These are phyloP conservation scores for Pseudogymnoascus sp. DNA, from an alignment of 2,329 filamentous ascomycete species.

Conservation along the genomic window DNA sequence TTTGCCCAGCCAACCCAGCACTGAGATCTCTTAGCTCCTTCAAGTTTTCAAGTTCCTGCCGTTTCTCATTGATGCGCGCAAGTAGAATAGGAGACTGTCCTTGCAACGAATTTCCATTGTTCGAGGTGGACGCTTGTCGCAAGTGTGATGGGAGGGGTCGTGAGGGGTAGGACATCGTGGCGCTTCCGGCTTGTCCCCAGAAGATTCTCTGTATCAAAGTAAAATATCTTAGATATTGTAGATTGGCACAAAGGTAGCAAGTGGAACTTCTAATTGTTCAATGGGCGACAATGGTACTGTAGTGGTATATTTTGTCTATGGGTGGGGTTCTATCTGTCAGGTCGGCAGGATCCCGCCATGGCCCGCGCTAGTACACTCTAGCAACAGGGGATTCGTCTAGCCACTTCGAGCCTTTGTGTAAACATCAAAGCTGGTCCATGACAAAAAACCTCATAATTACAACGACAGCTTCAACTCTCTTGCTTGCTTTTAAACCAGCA, in stretches of 20 bases:
- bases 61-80: constrained; percentile 78
- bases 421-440: constrained; percentile 5
- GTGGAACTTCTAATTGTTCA: background rate
- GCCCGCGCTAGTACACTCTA: background rate
- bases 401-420: constrained; percentile 10
- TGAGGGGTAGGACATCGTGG: constrained; percentile 50
- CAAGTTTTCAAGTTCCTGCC: constrained; percentile 71
- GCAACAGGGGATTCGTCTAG: constrained; percentile 1
- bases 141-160: constrained; percentile 59
- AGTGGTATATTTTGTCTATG: constrained; percentile 5
- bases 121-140: constrained; percentile 54
- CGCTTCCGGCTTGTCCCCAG: background rate
- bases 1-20: constrained; percentile 70
- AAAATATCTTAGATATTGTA: constrained; percentile 2
- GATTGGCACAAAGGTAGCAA: background rate
- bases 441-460: constrained; percentile 10
- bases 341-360: background rate
- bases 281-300: constrained; percentile 4
- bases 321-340: constrained; percentile 10
- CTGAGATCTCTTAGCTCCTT: constrained; percentile 74
- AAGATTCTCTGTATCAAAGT: background rate
- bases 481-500: background rate
- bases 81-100: constrained; percentile 65
- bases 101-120: constrained; percentile 36
- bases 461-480: background rate